phyloP scores from a whole-genome alignment of 176 grass and related monocot genomes.

The Puya raimondii region DNA sequence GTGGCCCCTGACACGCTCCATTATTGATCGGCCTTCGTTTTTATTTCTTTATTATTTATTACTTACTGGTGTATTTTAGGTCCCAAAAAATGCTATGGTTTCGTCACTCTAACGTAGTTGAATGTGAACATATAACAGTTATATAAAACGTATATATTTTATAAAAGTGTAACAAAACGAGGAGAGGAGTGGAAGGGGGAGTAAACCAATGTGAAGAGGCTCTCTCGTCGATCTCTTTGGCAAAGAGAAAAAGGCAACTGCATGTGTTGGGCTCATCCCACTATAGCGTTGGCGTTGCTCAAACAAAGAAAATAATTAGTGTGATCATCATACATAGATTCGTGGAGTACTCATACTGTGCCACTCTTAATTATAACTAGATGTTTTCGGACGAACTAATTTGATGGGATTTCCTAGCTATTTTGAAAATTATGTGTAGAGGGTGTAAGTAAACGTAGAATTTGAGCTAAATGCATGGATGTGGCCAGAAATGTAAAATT shows the following conservation, averaged over 20 bases:
- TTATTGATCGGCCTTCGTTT: background rate
- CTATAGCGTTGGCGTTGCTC: background rate
- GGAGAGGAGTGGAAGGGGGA: constrained; percentile 11
- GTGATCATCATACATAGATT: too few relatives aligned
- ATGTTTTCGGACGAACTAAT: too few relatives aligned
- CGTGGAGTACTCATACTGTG: too few relatives aligned
- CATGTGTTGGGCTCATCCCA: background rate
- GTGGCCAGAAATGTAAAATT: too few relatives aligned
- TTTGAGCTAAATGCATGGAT: too few relatives aligned
- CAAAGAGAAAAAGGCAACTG: background rate
- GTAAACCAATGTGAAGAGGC: constrained; percentile 36
- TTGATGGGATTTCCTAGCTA: too few relatives aligned
- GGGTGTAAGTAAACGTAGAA: too few relatives aligned
- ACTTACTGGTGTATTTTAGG: too few relatives aligned
- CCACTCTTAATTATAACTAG: too few relatives aligned
- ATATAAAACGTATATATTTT: background rate
- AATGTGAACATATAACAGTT: constrained; percentile 3
- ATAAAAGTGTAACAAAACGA: background rate
- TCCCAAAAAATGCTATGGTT: too few relatives aligned
- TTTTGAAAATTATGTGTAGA: too few relatives aligned
- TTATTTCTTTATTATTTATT: background rate
- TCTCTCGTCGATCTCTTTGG: background rate
- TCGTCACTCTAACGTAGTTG: background rate
- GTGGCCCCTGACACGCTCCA: background rate
- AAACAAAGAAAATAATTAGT: background rate